A percentile compares a stretch with the other conserved stretches of the same genome.
These are phyloP conservation scores for Blastobotrys mokoenaii DNA, from an alignment of 805 yeast genomes.

Conservation along the genomic window DNA sequence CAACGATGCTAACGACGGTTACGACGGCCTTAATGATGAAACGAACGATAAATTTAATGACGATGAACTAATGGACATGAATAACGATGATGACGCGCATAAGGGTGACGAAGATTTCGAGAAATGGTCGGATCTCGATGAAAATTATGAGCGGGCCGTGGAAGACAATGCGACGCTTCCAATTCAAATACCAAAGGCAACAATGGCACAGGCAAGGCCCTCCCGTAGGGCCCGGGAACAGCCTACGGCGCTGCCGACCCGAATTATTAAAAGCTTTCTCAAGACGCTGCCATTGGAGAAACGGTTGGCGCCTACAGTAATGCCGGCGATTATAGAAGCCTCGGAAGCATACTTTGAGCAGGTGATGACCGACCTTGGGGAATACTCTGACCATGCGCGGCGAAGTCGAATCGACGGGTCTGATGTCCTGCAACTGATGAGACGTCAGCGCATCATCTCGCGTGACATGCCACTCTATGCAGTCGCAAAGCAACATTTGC, in stretches of 20 bases:
- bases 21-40: background rate
- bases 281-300: slow-evolving; percentile 8
- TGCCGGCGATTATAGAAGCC: slow-evolving; percentile 19
- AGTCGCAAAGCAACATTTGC: slow-evolving; percentile 25
- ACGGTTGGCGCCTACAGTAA: slow-evolving; percentile 16
- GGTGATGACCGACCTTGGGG: slow-evolving; percentile 22
- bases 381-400: slow-evolving; percentile 29
- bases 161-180: slow-evolving; percentile 4
- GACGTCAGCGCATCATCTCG: slow-evolving; percentile 25
- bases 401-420: slow-evolving; percentile 23
- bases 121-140: background rate
- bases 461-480: slow-evolving; percentile 9
- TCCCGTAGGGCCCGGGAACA: background rate
- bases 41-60: background rate
- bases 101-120: no score
- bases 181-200: background rate
- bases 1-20: background rate
- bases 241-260: slow-evolving; percentile 10
- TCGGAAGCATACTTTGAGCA: slow-evolving; percentile 27
- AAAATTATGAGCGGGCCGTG: background rate
- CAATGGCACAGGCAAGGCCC: background rate
- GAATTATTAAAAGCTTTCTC: slow-evolving; percentile 11
- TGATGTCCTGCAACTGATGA: slow-evolving; percentile 24
- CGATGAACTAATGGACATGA: slow-evolving; percentile 1
- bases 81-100: slow-evolving; percentile 5